A percentile compares a stretch with the other conserved stretches of the same genome.
These are phyloP conservation scores for Fimicolochytrium jonesii DNA, from an alignment of 192 early-diverging fungal species.

Conservation along the genomic window DNA sequence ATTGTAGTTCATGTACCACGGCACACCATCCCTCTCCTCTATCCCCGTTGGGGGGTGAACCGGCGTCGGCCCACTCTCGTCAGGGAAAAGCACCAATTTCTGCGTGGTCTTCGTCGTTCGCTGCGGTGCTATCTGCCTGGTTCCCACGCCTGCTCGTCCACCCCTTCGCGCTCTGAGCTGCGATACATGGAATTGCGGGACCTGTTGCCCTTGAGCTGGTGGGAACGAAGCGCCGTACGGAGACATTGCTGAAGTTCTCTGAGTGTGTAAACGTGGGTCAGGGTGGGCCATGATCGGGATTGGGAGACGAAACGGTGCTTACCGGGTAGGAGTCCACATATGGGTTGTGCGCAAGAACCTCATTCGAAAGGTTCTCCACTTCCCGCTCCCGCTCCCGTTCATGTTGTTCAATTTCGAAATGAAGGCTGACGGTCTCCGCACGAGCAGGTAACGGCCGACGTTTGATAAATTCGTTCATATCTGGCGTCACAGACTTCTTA, in stretches of 20 bases:
- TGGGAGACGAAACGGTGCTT: too few relatives aligned
- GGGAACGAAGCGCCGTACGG: slow-evolving; percentile 9
- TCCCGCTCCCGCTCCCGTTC: too few relatives aligned
- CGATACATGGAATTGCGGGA: not conserved
- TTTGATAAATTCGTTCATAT: too few relatives aligned
- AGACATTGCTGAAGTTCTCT: not conserved
- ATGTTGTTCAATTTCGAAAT: too few relatives aligned
- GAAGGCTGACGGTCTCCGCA: too few relatives aligned
- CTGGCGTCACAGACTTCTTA: too few relatives aligned
- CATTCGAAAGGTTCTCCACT: too few relatives aligned
- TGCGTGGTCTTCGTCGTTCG: slow-evolving; percentile 91
- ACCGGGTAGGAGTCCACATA: slow-evolving; percentile 24
- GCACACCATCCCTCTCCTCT: slow-evolving; percentile 12
- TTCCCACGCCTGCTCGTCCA: not conserved
- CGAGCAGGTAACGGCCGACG: too few relatives aligned
- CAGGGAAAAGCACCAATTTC: slow-evolving; percentile 86
- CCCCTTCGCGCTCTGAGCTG: not conserved
- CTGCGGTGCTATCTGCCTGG: slow-evolving; percentile 45
- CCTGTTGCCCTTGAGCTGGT: not conserved
- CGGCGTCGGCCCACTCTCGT: slow-evolving; percentile 51
- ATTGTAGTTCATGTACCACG: slow-evolving; percentile 16
- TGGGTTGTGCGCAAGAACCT: slow-evolving; percentile 19
- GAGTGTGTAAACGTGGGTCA: too few relatives aligned
- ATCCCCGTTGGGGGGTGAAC: slow-evolving; percentile 1
- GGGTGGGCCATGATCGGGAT: too few relatives aligned